Base-by-base conservation (phyloP, 2,329 filamentous ascomycete genomes). In the Colletotrichum shisoi region DNA sequence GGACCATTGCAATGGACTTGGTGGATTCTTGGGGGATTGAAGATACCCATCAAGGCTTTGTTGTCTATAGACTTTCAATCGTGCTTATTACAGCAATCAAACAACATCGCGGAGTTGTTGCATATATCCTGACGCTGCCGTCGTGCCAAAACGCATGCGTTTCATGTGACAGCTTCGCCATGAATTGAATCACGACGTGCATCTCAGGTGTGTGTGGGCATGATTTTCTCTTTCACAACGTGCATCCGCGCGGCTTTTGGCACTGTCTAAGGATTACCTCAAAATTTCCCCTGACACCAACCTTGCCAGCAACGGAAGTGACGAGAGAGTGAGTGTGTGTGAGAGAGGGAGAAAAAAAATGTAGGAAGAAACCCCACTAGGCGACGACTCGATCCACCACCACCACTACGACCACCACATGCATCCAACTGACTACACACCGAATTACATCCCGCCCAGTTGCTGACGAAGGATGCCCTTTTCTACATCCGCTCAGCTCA, bases 1-100 rank as follows among this genome's bases (percentile, higher is more conserved):
- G 5, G 45, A 59, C 17, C 21, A 40, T 44, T 44, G 66, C n/a
- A 15, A 49, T 42, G 57, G 37, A 27, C 39, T 46, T 39, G 27
- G 37, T 49, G 27, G 45, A 62, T 57, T 58, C 45, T 63, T 48
- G 62, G 62, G 31, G 31, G 42, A 62, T 61, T 63, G 57, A 59
- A 56, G 63, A 68, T 68, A 68, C 66, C 66, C 62, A 27, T 52
- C 52, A 62, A 67, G 66, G 63, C 57, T 37, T 46, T 40, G 58
- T 48, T 57, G 57, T 62, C 42, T 48, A 68, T 62, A 67, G 63
- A 67, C 57, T 37, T 9, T 46, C 62, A 56, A 69, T n/a, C 27
- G 8, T 67, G 66, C 57, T 61, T 37, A 54, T 34, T 53, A 60
- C 39, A 59, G 39, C 57, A 52, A 64, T 54, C 62, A 42, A 60